These are phyloP conservation scores for Mucor sp. DNA, from an alignment of 371 early-diverging fungal genomes.

Conservation along the genomic window DNA sequence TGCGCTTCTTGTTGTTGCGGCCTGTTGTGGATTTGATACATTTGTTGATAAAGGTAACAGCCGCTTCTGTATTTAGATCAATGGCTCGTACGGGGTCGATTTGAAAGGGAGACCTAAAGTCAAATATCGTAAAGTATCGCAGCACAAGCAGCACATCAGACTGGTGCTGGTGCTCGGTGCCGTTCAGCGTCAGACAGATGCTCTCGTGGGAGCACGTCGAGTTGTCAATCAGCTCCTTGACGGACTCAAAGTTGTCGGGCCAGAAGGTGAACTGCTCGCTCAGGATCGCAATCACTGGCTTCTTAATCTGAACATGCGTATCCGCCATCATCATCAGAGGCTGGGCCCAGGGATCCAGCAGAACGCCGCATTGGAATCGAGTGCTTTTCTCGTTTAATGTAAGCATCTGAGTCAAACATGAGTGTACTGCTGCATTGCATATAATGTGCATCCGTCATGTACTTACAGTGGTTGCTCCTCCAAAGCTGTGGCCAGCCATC, in stretches of 20 bases:
- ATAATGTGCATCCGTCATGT: background rate
- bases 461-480: slow-evolving; percentile 53
- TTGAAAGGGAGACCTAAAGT: slow-evolving; percentile 28
- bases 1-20: background rate
- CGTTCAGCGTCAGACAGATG: slow-evolving; percentile 15
- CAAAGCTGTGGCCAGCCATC: slow-evolving; percentile 65
- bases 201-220: slow-evolving; percentile 6
- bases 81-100: slow-evolving; percentile 27
- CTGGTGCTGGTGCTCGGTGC: slow-evolving; percentile 28
- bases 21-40: background rate
- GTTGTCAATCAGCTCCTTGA: slow-evolving; percentile 22
- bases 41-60: slow-evolving; percentile 23
- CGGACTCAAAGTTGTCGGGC: slow-evolving; percentile 33
- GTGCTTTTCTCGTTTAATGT: slow-evolving; percentile 16
- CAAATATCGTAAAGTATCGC: slow-evolving; percentile 24
- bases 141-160: slow-evolving; percentile 25
- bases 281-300: slow-evolving; percentile 43
- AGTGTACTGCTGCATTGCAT: background rate
- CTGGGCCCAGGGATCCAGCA: slow-evolving; percentile 52
- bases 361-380: slow-evolving; percentile 40
- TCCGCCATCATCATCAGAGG: slow-evolving; percentile 28
- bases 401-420: slow-evolving; percentile 5
- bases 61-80: slow-evolving; percentile 20
- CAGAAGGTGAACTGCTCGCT: slow-evolving; percentile 38
- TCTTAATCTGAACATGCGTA: slow-evolving; percentile 12